phyloP scores from a whole-genome alignment of 2,329 filamentous ascomycete species.

The Magnaporthales sp. region DNA sequence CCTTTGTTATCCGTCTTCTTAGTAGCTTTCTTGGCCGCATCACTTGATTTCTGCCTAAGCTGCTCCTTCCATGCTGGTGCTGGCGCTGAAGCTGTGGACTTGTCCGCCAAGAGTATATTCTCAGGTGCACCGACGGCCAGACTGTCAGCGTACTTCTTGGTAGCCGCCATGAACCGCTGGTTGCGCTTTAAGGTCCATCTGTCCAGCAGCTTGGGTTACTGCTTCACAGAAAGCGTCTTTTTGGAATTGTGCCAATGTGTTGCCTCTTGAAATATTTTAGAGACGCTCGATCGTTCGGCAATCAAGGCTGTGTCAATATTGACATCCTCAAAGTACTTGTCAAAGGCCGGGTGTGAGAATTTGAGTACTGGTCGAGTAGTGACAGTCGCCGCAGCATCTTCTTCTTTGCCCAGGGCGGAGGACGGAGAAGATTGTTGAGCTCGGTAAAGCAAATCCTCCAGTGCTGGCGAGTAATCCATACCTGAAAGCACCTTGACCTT shows the following conservation, averaged over 20 bases:
- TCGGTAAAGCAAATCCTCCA: not conserved
- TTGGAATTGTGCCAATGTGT: slow-evolving; percentile 57
- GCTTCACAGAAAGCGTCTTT: slow-evolving; percentile 34
- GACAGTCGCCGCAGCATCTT: not conserved
- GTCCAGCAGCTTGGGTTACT: slow-evolving; percentile 14
- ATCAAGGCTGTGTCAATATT: slow-evolving; percentile 23
- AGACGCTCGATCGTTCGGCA: slow-evolving; percentile 13
- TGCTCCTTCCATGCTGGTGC: slow-evolving; percentile 9
- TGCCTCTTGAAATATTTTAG: slow-evolving; percentile 36
- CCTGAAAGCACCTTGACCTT: not conserved
- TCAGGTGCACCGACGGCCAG: slow-evolving; percentile 60
- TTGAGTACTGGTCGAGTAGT: slow-evolving; percentile 24
- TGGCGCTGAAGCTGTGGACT: not conserved
- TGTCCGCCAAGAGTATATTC: slow-evolving; percentile 41
- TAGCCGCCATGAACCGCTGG: slow-evolving; percentile 60
- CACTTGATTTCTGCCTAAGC: slow-evolving; percentile 10
- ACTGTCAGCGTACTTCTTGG: slow-evolving; percentile 60
- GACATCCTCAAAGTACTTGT: slow-evolving; percentile 34
- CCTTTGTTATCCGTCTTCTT: slow-evolving; percentile 24
- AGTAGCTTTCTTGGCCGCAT: slow-evolving; percentile 15
- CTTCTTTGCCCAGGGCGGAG: not conserved
- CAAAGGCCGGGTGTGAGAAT: slow-evolving; percentile 37
- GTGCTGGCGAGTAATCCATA: not conserved
- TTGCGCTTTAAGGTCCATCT: slow-evolving; percentile 35
- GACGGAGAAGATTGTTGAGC: not conserved